Conservation (phyloP, 2,329 filamentous ascomycete genomes). For the Venturiaceae sp. region DNA sequence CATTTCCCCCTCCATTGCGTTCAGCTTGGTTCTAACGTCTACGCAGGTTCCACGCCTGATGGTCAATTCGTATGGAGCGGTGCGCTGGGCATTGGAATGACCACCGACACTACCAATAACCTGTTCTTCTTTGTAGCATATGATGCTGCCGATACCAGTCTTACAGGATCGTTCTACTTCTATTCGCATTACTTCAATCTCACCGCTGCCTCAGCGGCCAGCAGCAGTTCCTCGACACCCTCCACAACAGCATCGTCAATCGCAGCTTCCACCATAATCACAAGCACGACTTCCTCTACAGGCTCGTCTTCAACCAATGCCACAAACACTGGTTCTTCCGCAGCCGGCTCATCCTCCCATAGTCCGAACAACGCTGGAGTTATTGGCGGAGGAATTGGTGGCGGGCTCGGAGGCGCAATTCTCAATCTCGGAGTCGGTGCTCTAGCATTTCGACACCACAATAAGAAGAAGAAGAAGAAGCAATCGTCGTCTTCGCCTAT, state of each 20-base stretch:
- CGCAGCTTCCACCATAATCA: neutral
- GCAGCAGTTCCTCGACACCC: neutral
- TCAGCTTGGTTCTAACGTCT: neutral
- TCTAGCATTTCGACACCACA: neutral
- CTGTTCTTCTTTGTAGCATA: neutral
- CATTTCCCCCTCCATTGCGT: neutral
- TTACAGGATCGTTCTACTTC: neutral
- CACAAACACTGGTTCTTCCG: too few species aligned
- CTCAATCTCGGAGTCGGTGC: neutral
- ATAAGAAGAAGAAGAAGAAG: neutral
- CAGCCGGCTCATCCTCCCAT: neutral
- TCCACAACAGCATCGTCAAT: neutral
- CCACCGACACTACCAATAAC: neutral
- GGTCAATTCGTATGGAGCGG: neutral
- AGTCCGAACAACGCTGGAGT: neutral
- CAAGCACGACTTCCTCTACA: neutral
- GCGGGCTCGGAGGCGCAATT: neutral
- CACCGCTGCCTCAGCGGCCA: neutral
- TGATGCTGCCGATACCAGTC: neutral
- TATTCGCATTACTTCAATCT: neutral
- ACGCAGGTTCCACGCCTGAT: neutral
- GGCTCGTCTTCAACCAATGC: neutral
- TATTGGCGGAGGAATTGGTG: neutral
- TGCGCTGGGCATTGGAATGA: neutral
- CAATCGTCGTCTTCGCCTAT: neutral